phyloP scores from a whole-genome alignment of 1,284 basidiomycete species.

The Xerocomus tenax region DNA sequence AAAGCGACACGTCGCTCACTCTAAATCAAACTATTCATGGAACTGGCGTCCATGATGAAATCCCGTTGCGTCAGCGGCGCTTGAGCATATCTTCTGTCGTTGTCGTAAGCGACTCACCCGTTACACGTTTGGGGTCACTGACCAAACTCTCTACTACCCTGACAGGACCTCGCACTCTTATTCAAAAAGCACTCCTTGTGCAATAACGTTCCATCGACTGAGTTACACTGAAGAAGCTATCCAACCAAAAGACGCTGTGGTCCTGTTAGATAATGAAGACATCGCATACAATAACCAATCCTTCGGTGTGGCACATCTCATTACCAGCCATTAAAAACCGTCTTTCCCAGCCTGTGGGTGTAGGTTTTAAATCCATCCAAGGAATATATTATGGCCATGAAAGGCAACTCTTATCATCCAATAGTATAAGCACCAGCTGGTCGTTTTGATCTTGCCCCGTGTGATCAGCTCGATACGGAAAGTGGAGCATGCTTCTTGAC shows the following conservation, averaged over 20 bases:
- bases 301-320: neutral
- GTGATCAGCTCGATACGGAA: too few species aligned
- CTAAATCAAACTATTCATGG: slow-evolving; percentile 12
- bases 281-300: neutral
- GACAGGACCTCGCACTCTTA: slow-evolving; percentile 25
- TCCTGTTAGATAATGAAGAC: neutral
- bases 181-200: slow-evolving; percentile 5
- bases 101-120: slow-evolving; percentile 16
- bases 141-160: neutral
- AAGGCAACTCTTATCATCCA: too few species aligned
- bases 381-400: too few species aligned
- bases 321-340: neutral
- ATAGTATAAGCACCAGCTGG: too few species aligned
- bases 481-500: too few species aligned
- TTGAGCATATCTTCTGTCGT: slow-evolving; percentile 21
- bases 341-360: too few species aligned
- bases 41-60: neutral
- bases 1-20: slow-evolving; percentile 2
- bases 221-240: neutral
- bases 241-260: too few species aligned
- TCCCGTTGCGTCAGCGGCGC: slow-evolving; percentile 9
- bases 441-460: too few species aligned
- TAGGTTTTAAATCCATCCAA: too few species aligned
- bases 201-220: neutral
- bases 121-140: neutral